Evolutionary conservation across 2,329 filamentous ascomycete genomes (phyloP), one percentile per base, ranked within the genome.

Genomic region (Talaromyces marneffei): DNA sequence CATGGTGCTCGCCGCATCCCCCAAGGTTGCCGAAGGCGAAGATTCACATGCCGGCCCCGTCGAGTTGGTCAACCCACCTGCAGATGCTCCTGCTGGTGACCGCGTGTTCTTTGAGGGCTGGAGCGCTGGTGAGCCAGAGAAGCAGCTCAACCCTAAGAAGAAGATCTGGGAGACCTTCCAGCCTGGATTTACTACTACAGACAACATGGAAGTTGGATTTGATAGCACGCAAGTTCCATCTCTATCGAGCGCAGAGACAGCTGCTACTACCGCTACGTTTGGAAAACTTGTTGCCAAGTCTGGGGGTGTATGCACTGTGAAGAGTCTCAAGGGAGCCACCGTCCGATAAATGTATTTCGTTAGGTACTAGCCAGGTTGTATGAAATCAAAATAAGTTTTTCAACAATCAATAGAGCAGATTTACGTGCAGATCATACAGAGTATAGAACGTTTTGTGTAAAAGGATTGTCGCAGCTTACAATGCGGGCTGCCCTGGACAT

Each of bases 81-180:
- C 82, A 18, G 91, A 85, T 42, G 83, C 90, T 46, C 85, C 87
- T 72, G 91, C 92, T 5, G 94, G 94, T 62, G 91, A 96, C 73
- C 83, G 90, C 14, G 90, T 97, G 57, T 92, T 83, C 82, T 99
- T 99, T 73, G 90, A 97, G 74, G 94, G 94, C 53, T 99, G 91
- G 87, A 70, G 67, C 52, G 83, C 91, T 75, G 92, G 91, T 63
- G 90, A 96, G 81, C 92, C 94, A 0, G 94, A 99, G 83, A 88
- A 88, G 65, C 86, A 93, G 57, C 83, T 99, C 62, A 99, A 97
- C 83, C 94, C 94, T 62, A 99, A 99, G 88, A 99, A 97, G 87
- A 97, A 97, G 87, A 82, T 97, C 64, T 97, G 93, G 92, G 94
- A 99, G 83, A 91, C 84, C 9, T 91, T 96, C 78, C 93, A 97